Evolutionary conservation across 305 asterid genomes (phyloP).

Genomic region (Rubia tinctorum): DNA sequence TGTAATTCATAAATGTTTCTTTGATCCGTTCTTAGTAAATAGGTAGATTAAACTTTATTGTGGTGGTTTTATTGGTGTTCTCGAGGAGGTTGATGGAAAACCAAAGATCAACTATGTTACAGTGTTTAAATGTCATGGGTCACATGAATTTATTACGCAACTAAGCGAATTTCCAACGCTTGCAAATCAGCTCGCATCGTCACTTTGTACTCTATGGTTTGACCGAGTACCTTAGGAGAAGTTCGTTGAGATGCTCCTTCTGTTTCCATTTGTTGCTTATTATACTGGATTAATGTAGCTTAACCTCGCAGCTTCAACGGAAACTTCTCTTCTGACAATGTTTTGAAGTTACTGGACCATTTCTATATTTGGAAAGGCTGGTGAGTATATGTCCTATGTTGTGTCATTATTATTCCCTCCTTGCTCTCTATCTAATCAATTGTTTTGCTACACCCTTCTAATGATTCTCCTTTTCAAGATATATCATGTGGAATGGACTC

Average conservation of each 20-base stretch:
- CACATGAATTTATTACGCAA: conserved; percentile 62
- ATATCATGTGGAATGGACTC: too few relatives aligned
- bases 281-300: neutral
- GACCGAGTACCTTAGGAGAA: conserved; percentile 39
- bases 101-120: conserved; percentile 89
- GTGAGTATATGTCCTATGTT: conserved; percentile 31
- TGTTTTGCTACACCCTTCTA: too few relatives aligned
- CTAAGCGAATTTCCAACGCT: conserved; percentile 88
- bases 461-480: too few relatives aligned
- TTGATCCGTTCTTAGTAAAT: too few relatives aligned
- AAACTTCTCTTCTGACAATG: conserved; percentile 68
- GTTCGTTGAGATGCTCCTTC: conserved; percentile 31
- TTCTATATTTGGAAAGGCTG: conserved; percentile 94
- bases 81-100: neutral
- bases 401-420: neutral
- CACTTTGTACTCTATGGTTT: conserved; percentile 50
- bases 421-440: too few relatives aligned
- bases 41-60: too few relatives aligned
- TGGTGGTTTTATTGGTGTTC: fast-evolving
- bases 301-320: conserved; percentile 61
- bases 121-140: conserved; percentile 91
- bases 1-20: too few relatives aligned
- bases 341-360: conserved; percentile 21
- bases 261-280: neutral
- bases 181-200: conserved; percentile 78